phyloP scores from a whole-genome alignment of 2,329 filamentous ascomycete genomes.

The Mollisiaceae sp. region DNA sequence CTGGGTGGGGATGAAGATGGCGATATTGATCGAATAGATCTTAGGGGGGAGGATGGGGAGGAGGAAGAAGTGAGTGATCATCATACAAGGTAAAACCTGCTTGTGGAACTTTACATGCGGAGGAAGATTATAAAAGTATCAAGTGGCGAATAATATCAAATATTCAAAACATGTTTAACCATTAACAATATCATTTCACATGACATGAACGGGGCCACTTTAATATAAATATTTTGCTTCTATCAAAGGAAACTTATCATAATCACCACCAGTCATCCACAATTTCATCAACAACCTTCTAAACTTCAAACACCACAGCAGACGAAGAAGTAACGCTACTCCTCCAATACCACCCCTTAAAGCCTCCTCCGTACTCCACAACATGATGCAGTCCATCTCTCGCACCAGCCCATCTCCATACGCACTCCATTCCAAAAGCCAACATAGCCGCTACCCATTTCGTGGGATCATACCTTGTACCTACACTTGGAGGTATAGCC shows the following conservation, averaged over 20 bases:
- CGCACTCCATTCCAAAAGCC: slow-evolving; percentile 19
- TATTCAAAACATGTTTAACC: too few relatives aligned
- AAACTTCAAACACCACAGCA: not conserved
- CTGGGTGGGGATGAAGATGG: too few relatives aligned
- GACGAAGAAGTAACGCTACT: slow-evolving; percentile 20
- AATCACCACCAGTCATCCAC: not conserved
- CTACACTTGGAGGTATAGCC: not conserved
- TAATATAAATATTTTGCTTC: too few relatives aligned
- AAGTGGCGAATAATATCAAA: too few relatives aligned
- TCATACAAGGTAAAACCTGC: too few relatives aligned
- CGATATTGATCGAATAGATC: too few relatives aligned
- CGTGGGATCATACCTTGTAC: slow-evolving; percentile 2
- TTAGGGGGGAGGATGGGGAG: too few relatives aligned
- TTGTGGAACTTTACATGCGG: too few relatives aligned
- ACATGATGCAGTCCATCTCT: slow-evolving; percentile 27
- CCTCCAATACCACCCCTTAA: slow-evolving; percentile 29
- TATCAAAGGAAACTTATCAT: not conserved
- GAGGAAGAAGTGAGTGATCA: too few relatives aligned
- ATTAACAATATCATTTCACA: too few relatives aligned
- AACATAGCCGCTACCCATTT: slow-evolving; percentile 12
- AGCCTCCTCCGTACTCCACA: slow-evolving; percentile 24
- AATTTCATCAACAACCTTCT: not conserved
- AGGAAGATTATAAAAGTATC: too few relatives aligned
- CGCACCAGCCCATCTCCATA: slow-evolving; percentile 28
- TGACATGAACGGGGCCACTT: too few relatives aligned